phyloP scores from a whole-genome alignment of 768 basidiomycete genomes.

The Neoboletus subvelutipes region DNA sequence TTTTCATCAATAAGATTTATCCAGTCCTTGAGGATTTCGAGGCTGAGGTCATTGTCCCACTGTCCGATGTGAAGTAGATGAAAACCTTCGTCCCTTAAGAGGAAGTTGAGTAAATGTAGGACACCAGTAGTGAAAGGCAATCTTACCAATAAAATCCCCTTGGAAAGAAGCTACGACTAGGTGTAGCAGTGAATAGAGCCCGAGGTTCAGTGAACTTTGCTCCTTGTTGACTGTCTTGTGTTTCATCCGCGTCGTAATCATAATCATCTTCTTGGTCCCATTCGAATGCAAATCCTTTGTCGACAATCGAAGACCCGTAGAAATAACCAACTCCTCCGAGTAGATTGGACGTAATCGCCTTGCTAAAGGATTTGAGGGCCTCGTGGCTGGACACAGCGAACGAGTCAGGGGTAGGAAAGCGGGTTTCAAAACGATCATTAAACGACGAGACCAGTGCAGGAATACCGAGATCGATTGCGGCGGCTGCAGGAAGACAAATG shows the following conservation, averaged over 20 bases:
- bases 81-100: slow-evolving; percentile 91
- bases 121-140: not conserved
- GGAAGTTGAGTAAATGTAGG: slow-evolving; percentile 1
- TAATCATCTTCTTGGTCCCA: slow-evolving; percentile 76
- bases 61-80: slow-evolving; percentile 88
- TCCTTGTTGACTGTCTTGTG: slow-evolving; percentile 43
- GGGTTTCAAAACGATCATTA: slow-evolving; percentile 60
- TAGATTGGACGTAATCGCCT: slow-evolving; percentile 86
- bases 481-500: slow-evolving; percentile 41
- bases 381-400: slow-evolving; percentile 47
- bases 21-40: slow-evolving; percentile 91
- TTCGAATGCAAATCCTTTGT: slow-evolving; percentile 82
- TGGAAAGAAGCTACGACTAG: slow-evolving; percentile 96
- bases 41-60: slow-evolving; percentile 90
- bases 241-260: slow-evolving; percentile 39
- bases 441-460: slow-evolving; percentile 61
- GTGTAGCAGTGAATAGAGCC: slow-evolving; percentile 85
- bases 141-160: slow-evolving; percentile 92
- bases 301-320: slow-evolving; percentile 85
- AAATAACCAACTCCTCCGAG: slow-evolving; percentile 95
- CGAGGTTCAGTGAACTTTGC: slow-evolving; percentile 71
- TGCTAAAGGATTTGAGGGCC: slow-evolving; percentile 70
- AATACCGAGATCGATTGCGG: slow-evolving; percentile 67
- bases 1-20: slow-evolving; percentile 87
- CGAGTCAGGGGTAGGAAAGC: slow-evolving; percentile 67